Base-by-base conservation (phyloP, 2,329 filamentous ascomycete species). In the Dendryphion nanum region DNA sequence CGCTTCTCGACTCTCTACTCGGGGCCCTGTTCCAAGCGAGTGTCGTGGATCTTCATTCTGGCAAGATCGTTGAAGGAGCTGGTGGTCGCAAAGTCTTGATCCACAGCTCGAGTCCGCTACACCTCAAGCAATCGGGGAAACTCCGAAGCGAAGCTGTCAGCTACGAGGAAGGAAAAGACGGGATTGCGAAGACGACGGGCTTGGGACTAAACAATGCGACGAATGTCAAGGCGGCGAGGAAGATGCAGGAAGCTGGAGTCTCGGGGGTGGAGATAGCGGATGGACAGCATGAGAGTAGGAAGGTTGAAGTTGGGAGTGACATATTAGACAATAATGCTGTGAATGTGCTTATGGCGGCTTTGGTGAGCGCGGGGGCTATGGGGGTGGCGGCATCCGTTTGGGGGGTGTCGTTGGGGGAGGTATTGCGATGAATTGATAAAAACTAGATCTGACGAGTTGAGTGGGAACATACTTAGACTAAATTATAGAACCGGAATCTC, bases 301-400 rank as follows among this genome's bases (percentile, higher is more conserved):
- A 79, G 53, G 72, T 70, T 68, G 78, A 86, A 63, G 85, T 77
- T 45, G 66, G 85, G 73, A 50, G 74, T 69, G 78, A 95, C 61
- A 63, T 94, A 44, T 72, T 98, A 40, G 89, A 95, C 66, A 98
- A 98, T 66, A 98, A 98, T 64, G 86, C 87, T 38, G 89, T 98
- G 53, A 98, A 98, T 64, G 80, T 96, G 41, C 64, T 91, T 40
- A 97, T 96, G 91, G 90, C 91, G 0, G 75, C 80, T 12, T 74
- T 75, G 4, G 90, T 95, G 79, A 95, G 87, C 60, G 48, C 89
- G 14, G 79, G 83, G 4, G 86, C 83, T 4, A 94, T 97, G 80
- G 72, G 59, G n/a, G 50, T 44, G 2, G 55, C 63, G 3, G 54
- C 50, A 18, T 18, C 50, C n/a, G 29, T 59, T 3, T 67, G 59